Evolutionary conservation across 805 yeast species (phyloP).

Genomic region (Jamesozyma spencerorum): DNA sequence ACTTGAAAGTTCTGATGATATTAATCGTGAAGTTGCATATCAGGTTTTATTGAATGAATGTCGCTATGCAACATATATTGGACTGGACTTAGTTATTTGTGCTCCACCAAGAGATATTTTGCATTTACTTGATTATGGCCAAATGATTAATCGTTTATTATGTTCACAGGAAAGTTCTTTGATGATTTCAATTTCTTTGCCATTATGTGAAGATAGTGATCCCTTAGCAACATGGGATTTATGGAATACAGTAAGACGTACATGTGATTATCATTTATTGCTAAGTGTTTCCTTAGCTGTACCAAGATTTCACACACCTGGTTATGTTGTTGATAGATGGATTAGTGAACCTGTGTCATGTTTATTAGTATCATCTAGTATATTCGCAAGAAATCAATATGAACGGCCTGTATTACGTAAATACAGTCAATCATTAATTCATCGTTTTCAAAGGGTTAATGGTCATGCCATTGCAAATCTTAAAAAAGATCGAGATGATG

Average conservation of each 20-base stretch:
- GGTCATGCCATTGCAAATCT: conserved; percentile 23
- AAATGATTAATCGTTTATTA: conserved; percentile 28
- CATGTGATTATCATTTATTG: conserved; percentile 44
- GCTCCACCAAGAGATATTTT: conserved; percentile 57
- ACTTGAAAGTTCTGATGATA: conserved; percentile 43
- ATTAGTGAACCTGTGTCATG: conserved; percentile 56
- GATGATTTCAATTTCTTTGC: conserved; percentile 39
- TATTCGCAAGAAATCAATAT: conserved; percentile 50
- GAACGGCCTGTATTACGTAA: conserved; percentile 58
- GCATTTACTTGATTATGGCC: conserved; percentile 43
- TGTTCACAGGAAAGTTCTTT: conserved; percentile 9
- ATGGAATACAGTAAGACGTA: conserved; percentile 56
- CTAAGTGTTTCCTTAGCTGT: conserved; percentile 68
- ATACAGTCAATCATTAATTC: conserved; percentile 42
- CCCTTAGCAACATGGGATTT: conserved; percentile 61
- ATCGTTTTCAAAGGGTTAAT: conserved; percentile 34
- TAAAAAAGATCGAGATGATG: conserved; percentile 25
- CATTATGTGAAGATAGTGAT: conserved; percentile 43
- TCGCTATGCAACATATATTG: conserved; percentile 49
- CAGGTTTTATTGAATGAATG: conserved; percentile 54
- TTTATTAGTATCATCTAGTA: conserved; percentile 44
- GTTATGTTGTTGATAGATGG: conserved; percentile 50
- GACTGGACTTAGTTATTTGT: conserved; percentile 44
- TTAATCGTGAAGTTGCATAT: conserved; percentile 43
- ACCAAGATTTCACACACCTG: conserved; percentile 50